Evolutionary conservation across 371 early-diverging fungal species (phyloP).

Genomic region (Paraphysoderma sedebokerense): DNA sequence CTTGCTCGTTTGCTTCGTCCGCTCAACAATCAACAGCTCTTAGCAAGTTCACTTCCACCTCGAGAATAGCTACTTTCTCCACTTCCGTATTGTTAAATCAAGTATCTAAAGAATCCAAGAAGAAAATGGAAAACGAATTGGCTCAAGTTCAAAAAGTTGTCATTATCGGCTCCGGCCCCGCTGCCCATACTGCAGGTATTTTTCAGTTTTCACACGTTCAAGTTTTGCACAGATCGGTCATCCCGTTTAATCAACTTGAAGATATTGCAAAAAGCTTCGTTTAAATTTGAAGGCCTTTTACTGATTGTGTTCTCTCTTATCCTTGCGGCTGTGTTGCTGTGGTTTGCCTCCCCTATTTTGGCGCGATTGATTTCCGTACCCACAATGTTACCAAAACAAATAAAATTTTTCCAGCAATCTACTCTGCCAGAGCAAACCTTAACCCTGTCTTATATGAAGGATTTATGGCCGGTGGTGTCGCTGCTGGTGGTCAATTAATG

Average conservation of each 20-base stretch:
- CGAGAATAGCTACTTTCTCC: not conserved
- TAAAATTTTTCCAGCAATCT: conserved; percentile 44
- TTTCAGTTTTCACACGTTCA: not conserved
- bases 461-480: conserved; percentile 79
- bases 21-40: too few species aligned
- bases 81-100: not conserved
- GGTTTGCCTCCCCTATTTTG: not conserved
- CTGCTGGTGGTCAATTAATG: conserved; percentile 49
- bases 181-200: conserved; percentile 69
- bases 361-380: not conserved
- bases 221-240: not conserved
- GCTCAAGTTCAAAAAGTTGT: conserved; percentile 8
- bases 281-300: too few species aligned
- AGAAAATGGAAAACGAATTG: too few species aligned
- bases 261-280: too few species aligned
- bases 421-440: conserved; percentile 81
- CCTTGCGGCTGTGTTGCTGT: too few species aligned
- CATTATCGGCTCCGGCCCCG: conserved; percentile 84
- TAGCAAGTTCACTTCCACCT: too few species aligned
- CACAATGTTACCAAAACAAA: not conserved
- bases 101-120: not conserved
- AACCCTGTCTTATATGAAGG: conserved; percentile 92
- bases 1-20: not conserved
- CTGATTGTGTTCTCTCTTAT: too few species aligned
- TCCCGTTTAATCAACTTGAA: not conserved